Evolutionary conservation across 2,329 filamentous ascomycete genomes (phyloP).

Genomic region (Aspergillus ibericus): DNA sequence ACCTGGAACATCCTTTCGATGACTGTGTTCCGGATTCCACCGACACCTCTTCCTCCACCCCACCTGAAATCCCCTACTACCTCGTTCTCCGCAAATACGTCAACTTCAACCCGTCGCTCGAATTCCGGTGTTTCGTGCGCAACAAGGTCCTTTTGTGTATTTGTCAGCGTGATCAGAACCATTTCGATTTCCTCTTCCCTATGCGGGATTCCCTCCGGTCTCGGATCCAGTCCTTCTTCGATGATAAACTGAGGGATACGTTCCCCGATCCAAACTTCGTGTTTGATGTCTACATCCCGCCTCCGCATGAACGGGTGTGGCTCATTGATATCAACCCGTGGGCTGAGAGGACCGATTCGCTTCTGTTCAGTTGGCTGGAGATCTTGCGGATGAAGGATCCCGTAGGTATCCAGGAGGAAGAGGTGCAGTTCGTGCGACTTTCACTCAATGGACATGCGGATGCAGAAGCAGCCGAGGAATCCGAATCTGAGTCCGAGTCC

Average conservation of each 20-base stretch:
- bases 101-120: slow-evolving; percentile 82
- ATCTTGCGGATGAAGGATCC: slow-evolving; percentile 66
- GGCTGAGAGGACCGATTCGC: slow-evolving; percentile 82
- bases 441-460: slow-evolving; percentile 29
- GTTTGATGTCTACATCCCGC: slow-evolving; percentile 90
- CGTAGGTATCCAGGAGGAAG: slow-evolving; percentile 37
- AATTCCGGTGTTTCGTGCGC: slow-evolving; percentile 95
- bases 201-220: slow-evolving; percentile 66
- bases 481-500: slow-evolving; percentile 29
- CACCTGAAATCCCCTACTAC: slow-evolving; percentile 64
- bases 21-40: slow-evolving; percentile 56
- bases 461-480: slow-evolving; percentile 23
- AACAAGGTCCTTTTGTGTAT: slow-evolving; percentile 76
- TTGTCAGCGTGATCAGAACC: slow-evolving; percentile 84
- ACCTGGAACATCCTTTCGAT: slow-evolving; percentile 90
- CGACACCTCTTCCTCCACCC: slow-evolving; percentile 15
- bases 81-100: slow-evolving; percentile 87
- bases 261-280: slow-evolving; percentile 83
- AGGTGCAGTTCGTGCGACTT: slow-evolving; percentile 38
- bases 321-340: slow-evolving; percentile 95
- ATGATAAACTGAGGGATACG: slow-evolving; percentile 67
- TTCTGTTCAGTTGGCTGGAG: slow-evolving; percentile 89
- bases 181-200: slow-evolving; percentile 77
- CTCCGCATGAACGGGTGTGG: slow-evolving; percentile 71
- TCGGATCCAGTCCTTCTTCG: slow-evolving; percentile 76